Evolutionary conservation across 192 early-diverging fungal species (phyloP), one percentile per base, ranked within the genome.

Genomic region (Umbelopsis sp.): DNA sequence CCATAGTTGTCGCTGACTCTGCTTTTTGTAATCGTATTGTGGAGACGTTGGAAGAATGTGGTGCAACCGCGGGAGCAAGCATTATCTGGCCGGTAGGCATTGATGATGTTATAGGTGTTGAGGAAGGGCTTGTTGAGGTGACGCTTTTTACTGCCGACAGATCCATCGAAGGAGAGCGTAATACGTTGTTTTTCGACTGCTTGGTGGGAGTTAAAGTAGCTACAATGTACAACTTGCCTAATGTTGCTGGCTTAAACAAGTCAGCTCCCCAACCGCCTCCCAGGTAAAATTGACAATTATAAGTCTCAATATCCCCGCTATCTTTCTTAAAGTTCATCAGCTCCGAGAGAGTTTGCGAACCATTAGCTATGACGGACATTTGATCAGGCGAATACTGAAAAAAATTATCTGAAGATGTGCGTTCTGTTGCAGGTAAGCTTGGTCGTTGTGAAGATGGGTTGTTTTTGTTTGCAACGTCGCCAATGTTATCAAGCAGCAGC

Each of bases 191-290:
- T 27, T 3, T n/a, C 13, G 33, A 30, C 30, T 16, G 55, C 15
- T 41, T 41, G 37, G 10, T 6, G 5, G 37, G 37, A 6, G 23
- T 35, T 2, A 61, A 61, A 13, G 55, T 61, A 4, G 55, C 55
- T 33, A 87, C 86, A 21, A 85, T 64, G 48, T 87, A 87, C 9
- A 83, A 69, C 23, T 81, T 76, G 41, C 79, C 72, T n/a, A 82
- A 69, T 16, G 77, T 82, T 15, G 78, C 73, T 18, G 82, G 75
- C 45, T 71, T 65, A 9, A 67, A 70, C 18, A 87, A 70, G 52
- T 88, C 82, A 3, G 84, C 84, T 30, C 85, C 85, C 22, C 87
- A 66, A 18, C 85, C 87, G 70, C 85, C 87, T 21, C 87, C 87
- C 21, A 88, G 64, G 69, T 87, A 85, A 66, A 85, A 78, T 10